A percentile compares a stretch with the other conserved stretches of the same genome.
Evolutionary conservation across 768 basidiomycete species (phyloP).

Genomic region (Tephrocybe sp.): DNA sequence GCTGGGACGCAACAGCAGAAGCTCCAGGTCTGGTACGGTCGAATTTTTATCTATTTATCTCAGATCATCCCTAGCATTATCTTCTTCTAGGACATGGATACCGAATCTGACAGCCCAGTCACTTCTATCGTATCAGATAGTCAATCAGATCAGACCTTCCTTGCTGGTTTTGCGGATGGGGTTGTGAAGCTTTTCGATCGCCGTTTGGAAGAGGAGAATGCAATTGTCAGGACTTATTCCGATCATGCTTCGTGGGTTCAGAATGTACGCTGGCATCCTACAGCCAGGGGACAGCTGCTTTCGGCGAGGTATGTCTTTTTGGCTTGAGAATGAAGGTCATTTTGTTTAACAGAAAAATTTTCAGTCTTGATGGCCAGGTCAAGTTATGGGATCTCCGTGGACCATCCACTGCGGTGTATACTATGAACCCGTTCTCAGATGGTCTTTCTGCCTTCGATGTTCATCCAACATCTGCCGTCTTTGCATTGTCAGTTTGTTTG

Average conservation of each 20-base stretch:
- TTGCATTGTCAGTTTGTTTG: conserved; percentile 69
- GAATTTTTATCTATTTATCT: no score
- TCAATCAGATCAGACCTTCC: conserved; percentile 73
- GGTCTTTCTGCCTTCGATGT: conserved; percentile 87
- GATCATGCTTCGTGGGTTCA: conserved; percentile 88
- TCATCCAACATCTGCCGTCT: conserved; percentile 78
- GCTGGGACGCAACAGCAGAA: conserved; percentile 96
- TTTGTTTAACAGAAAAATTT: background rate
- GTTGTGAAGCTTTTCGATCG: conserved; percentile 88
- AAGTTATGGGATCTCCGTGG: conserved; percentile 89
- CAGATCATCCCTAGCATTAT: no score
- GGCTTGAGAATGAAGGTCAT: no score
- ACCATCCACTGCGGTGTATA: conserved; percentile 51
- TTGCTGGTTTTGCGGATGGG: conserved; percentile 93
- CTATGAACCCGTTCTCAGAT: conserved; percentile 62
- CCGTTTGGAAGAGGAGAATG: conserved; percentile 78
- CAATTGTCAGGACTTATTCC: conserved; percentile 74
- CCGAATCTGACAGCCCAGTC: conserved; percentile 86
- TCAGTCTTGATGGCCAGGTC: conserved; percentile 84
- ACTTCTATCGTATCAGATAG: conserved; percentile 81
- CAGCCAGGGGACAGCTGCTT: conserved; percentile 63
- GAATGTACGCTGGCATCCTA: conserved; percentile 83
- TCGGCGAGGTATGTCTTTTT: conserved; percentile 75
- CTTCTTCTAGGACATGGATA: conserved; percentile 71
- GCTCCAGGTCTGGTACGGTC: conserved; percentile 62